Base-by-base conservation (phyloP, 1,284 basidiomycete species). In the Meripilus lineatus region DNA sequence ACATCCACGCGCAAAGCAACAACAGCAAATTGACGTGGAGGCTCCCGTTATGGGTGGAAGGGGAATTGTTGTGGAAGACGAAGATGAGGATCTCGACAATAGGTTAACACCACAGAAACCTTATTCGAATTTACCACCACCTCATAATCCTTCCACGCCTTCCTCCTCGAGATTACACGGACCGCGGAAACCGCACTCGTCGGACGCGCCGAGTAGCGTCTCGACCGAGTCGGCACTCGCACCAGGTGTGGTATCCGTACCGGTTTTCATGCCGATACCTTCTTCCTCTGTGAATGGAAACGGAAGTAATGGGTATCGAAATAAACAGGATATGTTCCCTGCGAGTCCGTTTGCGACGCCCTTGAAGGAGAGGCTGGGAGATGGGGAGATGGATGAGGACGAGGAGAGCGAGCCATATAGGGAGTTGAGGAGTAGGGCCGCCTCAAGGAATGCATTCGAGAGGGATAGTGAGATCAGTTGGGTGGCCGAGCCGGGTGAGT, bases 271-370 rank as follows among this genome's bases (percentile, higher is more conserved):
- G 39, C n/a, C n/a, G n/a, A n/a, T n/a, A n/a, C n/a, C n/a, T n/a
- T n/a, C n/a, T n/a, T n/a, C n/a, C n/a, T 68, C 67, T 5, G 28
- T 30, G n/a, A 30, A 30, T 30, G 10, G 10, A n/a, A 10, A 8
- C 8, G 10, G 8, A n/a, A 56, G 72, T 37, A 67, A 74, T 40
- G 65, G 68, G 8, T 65, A 72, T 17, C 74, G 72, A n/a, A 66
- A 44, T 38, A 50, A 72, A 46, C 74, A 72, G 41, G 81, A 83
- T 45, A 35, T 60, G 11, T 81, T 83, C 59, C 76, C 81, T 3
- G 76, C 71, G 35, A 88, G 83, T 60, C 84, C 86, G 10, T 88
- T 86, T 54, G 73, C 74, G n/a, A 78, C 77, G 2, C 85, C 84
- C 1, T 58, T 83, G 44, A 78, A 75, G 59, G 84, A 87, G 59